Conservation (phyloP, 1,284 basidiomycete species). For the Lentinula novae-zelandiae region DNA sequence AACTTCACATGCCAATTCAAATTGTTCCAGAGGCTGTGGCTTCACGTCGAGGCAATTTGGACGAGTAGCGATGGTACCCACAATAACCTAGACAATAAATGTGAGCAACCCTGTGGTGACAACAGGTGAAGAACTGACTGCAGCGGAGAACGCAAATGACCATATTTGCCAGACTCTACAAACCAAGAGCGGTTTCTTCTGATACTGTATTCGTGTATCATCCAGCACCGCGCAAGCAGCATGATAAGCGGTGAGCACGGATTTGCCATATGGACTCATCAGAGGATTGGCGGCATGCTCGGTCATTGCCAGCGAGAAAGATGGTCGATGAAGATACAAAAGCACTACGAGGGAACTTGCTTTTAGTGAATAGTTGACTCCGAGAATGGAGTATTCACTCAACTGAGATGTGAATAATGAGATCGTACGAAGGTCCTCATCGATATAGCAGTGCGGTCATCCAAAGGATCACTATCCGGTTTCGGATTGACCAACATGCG, state of each 20-base stretch:
- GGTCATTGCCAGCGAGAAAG: slow-evolving; percentile 44
- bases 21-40: slow-evolving; percentile 37
- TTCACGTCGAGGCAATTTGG: slow-evolving; percentile 33
- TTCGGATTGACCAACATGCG: slow-evolving; percentile 27
- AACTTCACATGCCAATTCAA: slow-evolving; percentile 36
- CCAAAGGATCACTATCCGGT: slow-evolving; percentile 19
- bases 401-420: slow-evolving; percentile 45
- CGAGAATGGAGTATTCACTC: slow-evolving; percentile 16
- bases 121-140: slow-evolving; percentile 28
- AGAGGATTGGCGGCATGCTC: slow-evolving; percentile 39
- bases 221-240: slow-evolving; percentile 38
- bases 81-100: slow-evolving; percentile 30
- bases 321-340: slow-evolving; percentile 44
- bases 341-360: slow-evolving; percentile 29
- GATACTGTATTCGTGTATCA: slow-evolving; percentile 33
- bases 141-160: slow-evolving; percentile 43
- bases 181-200: slow-evolving; percentile 35
- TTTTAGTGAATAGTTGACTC: slow-evolving; percentile 5
- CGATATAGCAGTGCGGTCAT: slow-evolving; percentile 31
- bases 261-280: slow-evolving; percentile 35
- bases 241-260: slow-evolving; percentile 40
- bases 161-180: slow-evolving; percentile 47
- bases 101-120: background rate
- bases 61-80: slow-evolving; percentile 42
- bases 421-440: slow-evolving; percentile 43